These are phyloP conservation scores for Punica granatum DNA, from an alignment of 345 rosid genomes.

Conservation along the genomic window DNA sequence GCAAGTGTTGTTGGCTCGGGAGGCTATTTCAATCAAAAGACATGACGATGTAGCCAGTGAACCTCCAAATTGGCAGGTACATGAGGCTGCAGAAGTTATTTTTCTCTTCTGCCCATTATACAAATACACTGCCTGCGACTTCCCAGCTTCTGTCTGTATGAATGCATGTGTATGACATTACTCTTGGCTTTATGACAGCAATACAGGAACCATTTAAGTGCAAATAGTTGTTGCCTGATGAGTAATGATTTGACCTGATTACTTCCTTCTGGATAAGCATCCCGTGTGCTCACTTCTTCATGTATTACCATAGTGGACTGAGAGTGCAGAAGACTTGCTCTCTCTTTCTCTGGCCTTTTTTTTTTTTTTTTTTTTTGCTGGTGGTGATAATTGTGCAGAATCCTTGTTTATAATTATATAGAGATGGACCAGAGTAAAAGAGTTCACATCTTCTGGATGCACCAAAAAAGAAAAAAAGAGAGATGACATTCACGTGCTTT, in stretches of 20 bases:
- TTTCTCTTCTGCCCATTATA: background rate
- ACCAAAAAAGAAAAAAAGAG: too few relatives aligned
- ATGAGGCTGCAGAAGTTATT: background rate
- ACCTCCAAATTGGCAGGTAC: slow-evolving; percentile 48
- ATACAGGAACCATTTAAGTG: background rate
- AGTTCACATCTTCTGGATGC: too few relatives aligned
- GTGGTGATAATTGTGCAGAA: too few relatives aligned
- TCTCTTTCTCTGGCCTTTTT: too few relatives aligned
- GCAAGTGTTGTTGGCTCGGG: slow-evolving; percentile 60
- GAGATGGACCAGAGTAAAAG: too few relatives aligned
- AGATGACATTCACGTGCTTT: too few relatives aligned
- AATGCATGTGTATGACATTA: background rate
- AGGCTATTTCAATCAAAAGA: slow-evolving; percentile 29
- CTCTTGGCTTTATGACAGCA: background rate
- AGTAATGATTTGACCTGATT: background rate
- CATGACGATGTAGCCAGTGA: slow-evolving; percentile 28
- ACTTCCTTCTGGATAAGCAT: background rate
- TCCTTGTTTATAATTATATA: too few relatives aligned
- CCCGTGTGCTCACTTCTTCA: background rate
- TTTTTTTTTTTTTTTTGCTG: too few relatives aligned
- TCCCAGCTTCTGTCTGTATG: background rate
- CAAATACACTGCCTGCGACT: background rate
- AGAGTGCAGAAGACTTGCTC: too few relatives aligned
- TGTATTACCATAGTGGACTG: background rate
- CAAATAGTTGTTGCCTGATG: background rate